phyloP scores from a whole-genome alignment of 163 green algal genomes.

The Scenedesmus sp. region DNA sequence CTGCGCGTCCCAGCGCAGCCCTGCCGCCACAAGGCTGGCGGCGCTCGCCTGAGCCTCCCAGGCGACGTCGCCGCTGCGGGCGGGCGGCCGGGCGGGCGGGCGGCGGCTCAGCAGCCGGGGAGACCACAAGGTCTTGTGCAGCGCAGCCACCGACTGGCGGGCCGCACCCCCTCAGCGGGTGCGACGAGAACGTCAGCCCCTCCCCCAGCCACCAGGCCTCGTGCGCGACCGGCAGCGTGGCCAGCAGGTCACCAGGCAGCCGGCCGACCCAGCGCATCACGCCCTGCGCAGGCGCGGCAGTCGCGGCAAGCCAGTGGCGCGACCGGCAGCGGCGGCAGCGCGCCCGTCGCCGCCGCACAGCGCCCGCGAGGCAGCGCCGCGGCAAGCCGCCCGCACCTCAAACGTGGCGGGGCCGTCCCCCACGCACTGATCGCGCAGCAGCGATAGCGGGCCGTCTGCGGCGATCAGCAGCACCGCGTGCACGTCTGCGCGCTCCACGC shows the following conservation, averaged over 20 bases:
- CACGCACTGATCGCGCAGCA: slow-evolving; percentile 37
- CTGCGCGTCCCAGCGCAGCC: slow-evolving; percentile 1
- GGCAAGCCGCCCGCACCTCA: slow-evolving; percentile 31
- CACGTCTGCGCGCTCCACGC: slow-evolving; percentile 17
- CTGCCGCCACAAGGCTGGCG: slow-evolving; percentile 5
- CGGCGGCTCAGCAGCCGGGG: too few species aligned
- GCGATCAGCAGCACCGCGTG: slow-evolving; percentile 38
- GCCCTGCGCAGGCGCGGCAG: slow-evolving; percentile 10
- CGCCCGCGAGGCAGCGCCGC: neutral
- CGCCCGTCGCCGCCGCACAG: neutral
- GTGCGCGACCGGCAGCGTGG: slow-evolving; percentile 29
- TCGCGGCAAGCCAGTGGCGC: neutral
- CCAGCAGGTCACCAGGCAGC: slow-evolving; percentile 40
- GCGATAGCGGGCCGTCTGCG: slow-evolving; percentile 32
- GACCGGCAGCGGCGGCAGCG: neutral
- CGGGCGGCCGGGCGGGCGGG: too few species aligned
- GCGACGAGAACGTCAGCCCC: slow-evolving; percentile 41
- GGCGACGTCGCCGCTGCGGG: slow-evolving; percentile 42
- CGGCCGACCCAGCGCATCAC: slow-evolving; percentile 45
- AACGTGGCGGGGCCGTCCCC: slow-evolving; percentile 36
- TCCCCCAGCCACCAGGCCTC: slow-evolving; percentile 47
- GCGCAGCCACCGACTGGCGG: neutral
- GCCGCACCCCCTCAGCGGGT: slow-evolving; percentile 35
- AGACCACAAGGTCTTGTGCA: neutral
- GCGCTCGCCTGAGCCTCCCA: slow-evolving; percentile 51